A percentile compares a stretch with the other conserved stretches of the same genome.
These are phyloP conservation scores for Ascochyta lentis DNA, from an alignment of 2,329 filamentous ascomycete species.

Conservation along the genomic window DNA sequence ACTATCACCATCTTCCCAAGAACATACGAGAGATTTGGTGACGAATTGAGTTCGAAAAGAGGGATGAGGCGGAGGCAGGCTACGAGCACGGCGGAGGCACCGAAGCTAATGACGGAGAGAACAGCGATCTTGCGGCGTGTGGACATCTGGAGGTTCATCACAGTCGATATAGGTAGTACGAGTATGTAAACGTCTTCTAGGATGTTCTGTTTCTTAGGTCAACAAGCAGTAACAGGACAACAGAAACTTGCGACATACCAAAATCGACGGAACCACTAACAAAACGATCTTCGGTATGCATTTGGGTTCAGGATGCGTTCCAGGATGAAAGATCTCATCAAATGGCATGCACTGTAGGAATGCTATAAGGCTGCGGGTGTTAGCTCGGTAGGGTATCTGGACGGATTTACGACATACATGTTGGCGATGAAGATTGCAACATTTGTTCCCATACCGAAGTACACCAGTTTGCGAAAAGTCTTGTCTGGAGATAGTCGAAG, in stretches of 20 bases:
- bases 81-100: slow-evolving; percentile 36
- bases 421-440: slow-evolving; percentile 32
- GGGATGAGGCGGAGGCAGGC: slow-evolving; percentile 27
- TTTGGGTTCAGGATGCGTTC: slow-evolving; percentile 27
- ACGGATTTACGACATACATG: slow-evolving; percentile 17
- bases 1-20: slow-evolving; percentile 45
- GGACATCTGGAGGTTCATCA: slow-evolving; percentile 28
- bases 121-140: slow-evolving; percentile 28
- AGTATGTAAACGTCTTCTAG: slow-evolving; percentile 31
- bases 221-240: background rate
- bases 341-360: slow-evolving; percentile 43
- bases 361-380: slow-evolving; percentile 28
- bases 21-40: slow-evolving; percentile 35
- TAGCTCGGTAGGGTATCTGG: background rate
- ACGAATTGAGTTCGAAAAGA: slow-evolving; percentile 30
- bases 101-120: slow-evolving; percentile 37
- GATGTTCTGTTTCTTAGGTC: slow-evolving; percentile 23
- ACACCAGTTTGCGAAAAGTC: slow-evolving; percentile 33
- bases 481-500: slow-evolving; percentile 35
- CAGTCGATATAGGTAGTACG: slow-evolving; percentile 28
- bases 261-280: slow-evolving; percentile 34
- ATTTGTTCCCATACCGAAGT: slow-evolving; percentile 35
- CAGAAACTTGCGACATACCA: slow-evolving; percentile 18
- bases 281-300: slow-evolving; percentile 38
- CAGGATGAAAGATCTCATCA: slow-evolving; percentile 37